phyloP scores from a whole-genome alignment of 2,329 filamentous ascomycete genomes.

The Balansia obtecta region DNA sequence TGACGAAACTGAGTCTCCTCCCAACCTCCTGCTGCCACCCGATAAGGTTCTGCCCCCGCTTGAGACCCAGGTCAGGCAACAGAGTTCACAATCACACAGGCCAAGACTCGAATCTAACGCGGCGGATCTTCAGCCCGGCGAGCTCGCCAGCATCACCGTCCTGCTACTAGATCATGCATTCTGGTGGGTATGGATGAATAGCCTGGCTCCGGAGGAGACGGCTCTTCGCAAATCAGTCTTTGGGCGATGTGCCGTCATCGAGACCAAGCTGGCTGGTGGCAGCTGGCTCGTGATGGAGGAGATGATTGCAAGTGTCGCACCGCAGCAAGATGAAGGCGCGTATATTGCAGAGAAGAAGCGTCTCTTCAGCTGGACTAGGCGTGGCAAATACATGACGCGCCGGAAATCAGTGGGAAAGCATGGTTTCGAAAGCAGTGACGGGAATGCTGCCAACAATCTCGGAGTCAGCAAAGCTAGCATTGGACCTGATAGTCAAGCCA shows the following conservation, averaged over 20 bases:
- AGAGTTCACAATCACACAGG: constrained; percentile 76
- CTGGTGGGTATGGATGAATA: constrained; percentile 99
- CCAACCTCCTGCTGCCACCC: constrained; percentile 70
- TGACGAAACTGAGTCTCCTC: constrained; percentile 54
- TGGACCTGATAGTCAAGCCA: constrained; percentile 81
- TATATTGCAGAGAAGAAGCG: constrained; percentile 95
- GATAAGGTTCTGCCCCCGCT: constrained; percentile 87
- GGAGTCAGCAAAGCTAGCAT: constrained; percentile 67
- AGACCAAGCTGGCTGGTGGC: constrained; percentile 69
- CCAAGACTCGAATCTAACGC: constrained; percentile 56
- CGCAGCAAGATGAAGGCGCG: constrained; percentile 70
- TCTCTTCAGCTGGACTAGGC: constrained; percentile 76
- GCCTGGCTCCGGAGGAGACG: constrained; percentile 83
- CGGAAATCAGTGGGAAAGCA: constrained; percentile 60
- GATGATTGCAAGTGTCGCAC: constrained; percentile 83
- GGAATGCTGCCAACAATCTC: constrained; percentile 27
- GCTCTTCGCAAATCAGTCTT: constrained; percentile 80
- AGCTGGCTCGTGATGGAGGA: constrained; percentile 95
- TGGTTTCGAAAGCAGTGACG: constrained; percentile 32
- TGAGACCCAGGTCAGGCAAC: constrained; percentile 55
- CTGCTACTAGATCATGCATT: constrained; percentile 90
- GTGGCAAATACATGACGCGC: constrained; percentile 49
- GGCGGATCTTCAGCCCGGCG: constrained; percentile 67
- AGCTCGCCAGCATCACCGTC: constrained; percentile 80
- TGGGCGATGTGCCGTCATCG: constrained; percentile 81